Evolutionary conservation across 164 flowering plant species (phyloP), one percentile per base, ranked within the genome.

Genomic region (Houttuynia cordata): DNA sequence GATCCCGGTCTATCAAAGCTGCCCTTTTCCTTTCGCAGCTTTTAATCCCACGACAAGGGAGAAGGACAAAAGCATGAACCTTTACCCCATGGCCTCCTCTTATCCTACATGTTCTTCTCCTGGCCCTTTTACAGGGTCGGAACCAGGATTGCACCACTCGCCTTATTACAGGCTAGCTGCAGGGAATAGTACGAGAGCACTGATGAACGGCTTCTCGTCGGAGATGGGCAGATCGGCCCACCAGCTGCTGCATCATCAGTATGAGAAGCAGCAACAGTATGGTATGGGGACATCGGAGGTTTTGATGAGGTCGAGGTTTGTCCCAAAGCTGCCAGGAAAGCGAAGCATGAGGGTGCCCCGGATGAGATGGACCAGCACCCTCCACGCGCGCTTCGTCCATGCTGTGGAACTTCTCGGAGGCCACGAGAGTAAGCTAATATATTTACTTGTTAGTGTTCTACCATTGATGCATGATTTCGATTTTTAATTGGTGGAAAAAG

Each of bases 351-450:
- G 91, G 37, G 91, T 87, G 0, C 91, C 91, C 0, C 56, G 91
- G 63, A 84, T 84, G 91, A 73, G 87, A 10, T 84, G 91, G 87
- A 84, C 91, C 0, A 82, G 79, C 68, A 70, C 81, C 18, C 87
- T 84, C 30, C 91, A 84, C 56, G 80, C 85, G 45, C 76, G 85
- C 23, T 84, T 84, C 47, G 85, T 82, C 56, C 91, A 79, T 57
- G 91, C 91, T 21, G 91, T 84, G 18, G 87, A 84, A 69, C 87
- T 80, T 45, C 85, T 84, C 12, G 91, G 91, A 0, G 91, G 91
- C 62, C 91, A 84, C 78, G 91, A 84, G 76, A 84, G 91, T 84
- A 78, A 30, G 58, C n/a, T 4, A 45, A 23, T 47, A 34, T 20
- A 19, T 24, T 30, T 1, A 12, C 2, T 10, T 45, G 17, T 12